Percentiles rank a stretch among this genome's conserved stretches.
Evolutionary conservation across 1,139 yeast genomes (phyloP).

Genomic region (Yamadazyma dendronema): DNA sequence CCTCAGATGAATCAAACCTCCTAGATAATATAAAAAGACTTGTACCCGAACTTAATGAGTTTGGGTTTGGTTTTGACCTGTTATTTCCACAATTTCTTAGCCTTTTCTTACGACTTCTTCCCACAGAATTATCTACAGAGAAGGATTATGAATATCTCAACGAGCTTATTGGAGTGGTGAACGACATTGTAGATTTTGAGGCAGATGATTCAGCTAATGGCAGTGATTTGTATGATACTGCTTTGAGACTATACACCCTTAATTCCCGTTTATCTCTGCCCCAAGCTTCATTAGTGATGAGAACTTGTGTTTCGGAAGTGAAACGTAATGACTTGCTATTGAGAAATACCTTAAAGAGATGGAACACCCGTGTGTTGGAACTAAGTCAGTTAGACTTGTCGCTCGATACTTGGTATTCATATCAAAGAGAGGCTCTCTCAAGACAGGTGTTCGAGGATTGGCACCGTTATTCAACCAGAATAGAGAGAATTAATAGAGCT

Average conservation of each 20-base stretch:
- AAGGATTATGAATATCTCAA: slow-evolving; percentile 25
- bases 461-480: slow-evolving; percentile 1
- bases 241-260: slow-evolving; percentile 21
- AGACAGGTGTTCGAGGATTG: not conserved
- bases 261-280: slow-evolving; percentile 19
- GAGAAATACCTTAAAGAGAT: slow-evolving; percentile 12
- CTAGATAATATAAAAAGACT: slow-evolving; percentile 14
- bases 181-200: slow-evolving; percentile 30
- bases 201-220: slow-evolving; percentile 24
- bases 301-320: slow-evolving; percentile 21
- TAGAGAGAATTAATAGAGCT: slow-evolving; percentile 7
- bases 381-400: slow-evolving; percentile 10
- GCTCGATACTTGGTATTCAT: not conserved
- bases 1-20: slow-evolving; percentile 6
- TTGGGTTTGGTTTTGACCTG: slow-evolving; percentile 25
- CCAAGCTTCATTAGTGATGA: slow-evolving; percentile 27
- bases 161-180: slow-evolving; percentile 21
- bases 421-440: not conserved
- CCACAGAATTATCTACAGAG: slow-evolving; percentile 17
- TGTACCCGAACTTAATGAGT: slow-evolving; percentile 32
- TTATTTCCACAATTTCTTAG: slow-evolving; percentile 19
- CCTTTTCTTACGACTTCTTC: not conserved
- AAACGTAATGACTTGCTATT: slow-evolving; percentile 2
- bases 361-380: slow-evolving; percentile 17
- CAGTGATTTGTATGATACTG: slow-evolving; percentile 21